Evolutionary conservation across 345 rosid species (phyloP), one percentile per base, ranked within the genome.

Genomic region (Arabidopsis suecica): DNA sequence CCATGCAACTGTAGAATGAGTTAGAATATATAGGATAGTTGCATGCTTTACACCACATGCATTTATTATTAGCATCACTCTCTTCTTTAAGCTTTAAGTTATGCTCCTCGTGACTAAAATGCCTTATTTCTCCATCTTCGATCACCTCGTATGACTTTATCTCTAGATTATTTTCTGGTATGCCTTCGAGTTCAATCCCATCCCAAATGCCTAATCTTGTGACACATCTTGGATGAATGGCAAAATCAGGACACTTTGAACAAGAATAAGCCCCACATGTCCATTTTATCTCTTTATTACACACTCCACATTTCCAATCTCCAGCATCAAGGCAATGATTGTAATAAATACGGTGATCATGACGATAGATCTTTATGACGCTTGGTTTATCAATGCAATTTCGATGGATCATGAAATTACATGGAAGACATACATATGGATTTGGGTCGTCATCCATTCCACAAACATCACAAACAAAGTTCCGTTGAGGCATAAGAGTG

Each of bases 381-480:
- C 28, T 30, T 37, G 68, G 68, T 3, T 36, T 20, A 8, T 60
- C 59, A 8, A 60, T 40, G n/a, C 68, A 71, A 9, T 23, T 71
- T 60, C 7, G 60, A 36, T 71, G 75, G 28, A 71, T 23, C 67
- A 60, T 71, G 12, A 71, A 71, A 59, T 71, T 71, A 59, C 67
- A 71, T 48, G 49, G 49, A 14, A 10, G 28, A 60, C 68, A 71
- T 10, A 60, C 75, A 60, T 71, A 71, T 5, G 75, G 75, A 60
- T 71, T 71, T 23, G 30, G 38, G 3, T 60, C 13, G 4, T 60
- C 59, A n/a, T 60, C 59, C 38, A 59, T 71, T 23, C 75, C 75
- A 71, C 75, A 71, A 60, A 49, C 68, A 48, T 36, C 49, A 49
- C 68, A 71, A 14, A 47, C 6, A 37, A 71, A 71, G 0, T 3